Percentiles rank a stretch among this genome's conserved stretches.
Evolutionary conservation across 2,329 filamentous ascomycete genomes (phyloP).

Genomic region (Ophiostoma sp.): DNA sequence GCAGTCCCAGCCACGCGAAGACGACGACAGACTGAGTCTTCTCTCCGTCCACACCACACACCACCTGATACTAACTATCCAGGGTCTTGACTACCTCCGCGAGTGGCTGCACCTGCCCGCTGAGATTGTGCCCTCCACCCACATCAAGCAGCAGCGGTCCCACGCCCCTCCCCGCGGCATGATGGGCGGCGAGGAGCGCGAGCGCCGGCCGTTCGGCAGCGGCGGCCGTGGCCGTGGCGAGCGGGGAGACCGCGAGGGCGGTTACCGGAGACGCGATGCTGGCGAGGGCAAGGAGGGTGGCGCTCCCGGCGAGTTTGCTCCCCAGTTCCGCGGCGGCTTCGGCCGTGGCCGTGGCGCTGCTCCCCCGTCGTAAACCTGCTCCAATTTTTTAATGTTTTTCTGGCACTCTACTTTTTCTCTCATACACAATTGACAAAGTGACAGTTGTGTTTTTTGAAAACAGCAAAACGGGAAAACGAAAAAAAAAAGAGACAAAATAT

Average conservation of each 20-base stretch:
- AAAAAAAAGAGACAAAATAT: background rate
- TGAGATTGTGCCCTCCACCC: slow-evolving; percentile 98
- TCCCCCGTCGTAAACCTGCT: slow-evolving; percentile 55
- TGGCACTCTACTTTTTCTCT: slow-evolving; percentile 19
- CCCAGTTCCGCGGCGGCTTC: slow-evolving; percentile 86
- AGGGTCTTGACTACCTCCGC: slow-evolving; percentile 99
- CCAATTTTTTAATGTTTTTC: background rate
- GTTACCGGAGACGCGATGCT: slow-evolving; percentile 86
- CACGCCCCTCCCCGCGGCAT: slow-evolving; percentile 98
- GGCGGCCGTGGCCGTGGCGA: slow-evolving; percentile 72
- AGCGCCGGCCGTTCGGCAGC: slow-evolving; percentile 69
- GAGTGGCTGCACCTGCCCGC: slow-evolving; percentile 99
- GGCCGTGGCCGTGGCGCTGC: slow-evolving; percentile 77
- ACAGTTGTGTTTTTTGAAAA: background rate
- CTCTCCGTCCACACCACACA: background rate
- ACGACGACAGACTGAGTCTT: background rate
- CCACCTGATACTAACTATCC: slow-evolving; percentile 36
- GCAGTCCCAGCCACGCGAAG: background rate
- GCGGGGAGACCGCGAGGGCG: slow-evolving; percentile 79
- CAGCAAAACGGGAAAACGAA: slow-evolving; percentile 1
- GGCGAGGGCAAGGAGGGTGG: slow-evolving; percentile 85
- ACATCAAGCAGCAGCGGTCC: slow-evolving; percentile 99
- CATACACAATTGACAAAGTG: background rate
- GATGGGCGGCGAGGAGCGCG: slow-evolving; percentile 81
- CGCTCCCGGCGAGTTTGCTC: slow-evolving; percentile 86